Percentiles rank a stretch among this genome's conserved stretches.
Conservation (phyloP, 176 grass and related monocot species). For the Miscanthus lutarioriparius region DNA sequence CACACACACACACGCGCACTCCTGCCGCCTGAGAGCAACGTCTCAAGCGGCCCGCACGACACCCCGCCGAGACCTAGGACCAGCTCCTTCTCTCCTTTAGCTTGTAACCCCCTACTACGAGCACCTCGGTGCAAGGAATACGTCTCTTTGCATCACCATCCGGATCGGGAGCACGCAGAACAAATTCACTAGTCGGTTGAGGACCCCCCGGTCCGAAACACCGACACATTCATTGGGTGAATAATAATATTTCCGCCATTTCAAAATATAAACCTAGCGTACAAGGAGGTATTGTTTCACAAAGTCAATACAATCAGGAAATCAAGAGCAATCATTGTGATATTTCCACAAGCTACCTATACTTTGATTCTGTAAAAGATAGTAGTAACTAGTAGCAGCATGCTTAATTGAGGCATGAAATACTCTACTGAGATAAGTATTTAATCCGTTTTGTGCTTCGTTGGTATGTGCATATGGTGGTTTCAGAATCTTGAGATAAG, state of each 20-base stretch:
- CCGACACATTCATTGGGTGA: not conserved
- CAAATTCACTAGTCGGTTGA: too few relatives aligned
- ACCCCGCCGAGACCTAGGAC: too few relatives aligned
- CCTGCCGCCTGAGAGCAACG: too few relatives aligned
- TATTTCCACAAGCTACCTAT: not conserved
- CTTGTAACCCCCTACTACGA: too few relatives aligned
- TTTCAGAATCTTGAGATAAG: not conserved
- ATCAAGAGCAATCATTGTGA: not conserved
- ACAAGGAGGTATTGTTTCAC: not conserved
- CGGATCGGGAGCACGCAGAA: too few relatives aligned
- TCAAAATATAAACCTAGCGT: not conserved
- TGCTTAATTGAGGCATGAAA: not conserved
- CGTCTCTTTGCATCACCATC: too few relatives aligned
- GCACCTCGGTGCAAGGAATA: too few relatives aligned
- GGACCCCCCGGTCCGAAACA: too few relatives aligned
- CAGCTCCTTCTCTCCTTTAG: too few relatives aligned
- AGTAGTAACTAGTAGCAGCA: not conserved
- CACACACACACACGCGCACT: too few relatives aligned
- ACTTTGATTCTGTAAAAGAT: not conserved
- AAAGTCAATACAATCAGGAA: not conserved
- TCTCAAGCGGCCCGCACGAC: too few relatives aligned
- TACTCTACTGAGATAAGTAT: not conserved
- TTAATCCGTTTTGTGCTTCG: not conserved
- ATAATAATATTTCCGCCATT: not conserved
- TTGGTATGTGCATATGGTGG: not conserved